A percentile compares a stretch with the other conserved stretches of the same genome.
phyloP scores from a whole-genome alignment of 495 filamentous ascomycete genomes.

The Pyrenopolyporus hunteri region DNA sequence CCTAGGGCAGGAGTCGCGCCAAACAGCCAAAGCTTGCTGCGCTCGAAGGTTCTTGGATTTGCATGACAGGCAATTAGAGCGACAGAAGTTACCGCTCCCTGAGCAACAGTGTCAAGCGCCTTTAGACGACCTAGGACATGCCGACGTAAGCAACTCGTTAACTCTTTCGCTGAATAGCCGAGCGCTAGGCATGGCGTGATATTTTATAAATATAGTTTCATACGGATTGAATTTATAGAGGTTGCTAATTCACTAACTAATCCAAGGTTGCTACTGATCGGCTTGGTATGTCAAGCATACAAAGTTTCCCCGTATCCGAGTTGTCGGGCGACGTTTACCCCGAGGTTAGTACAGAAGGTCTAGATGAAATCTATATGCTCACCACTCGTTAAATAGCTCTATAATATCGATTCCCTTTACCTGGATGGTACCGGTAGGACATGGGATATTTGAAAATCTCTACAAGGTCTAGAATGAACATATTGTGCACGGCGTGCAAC shows the following conservation, averaged over 20 bases:
- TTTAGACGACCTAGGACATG: neutral
- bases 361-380: neutral
- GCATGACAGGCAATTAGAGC: slow-evolving; percentile 43
- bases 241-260: too few relatives aligned
- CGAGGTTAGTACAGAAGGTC: slow-evolving; percentile 5
- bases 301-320: neutral
- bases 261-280: neutral
- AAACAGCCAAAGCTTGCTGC: slow-evolving; percentile 47
- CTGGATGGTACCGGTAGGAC: neutral
- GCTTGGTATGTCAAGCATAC: neutral
- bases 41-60: slow-evolving; percentile 49
- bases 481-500: too few relatives aligned
- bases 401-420: slow-evolving; percentile 4
- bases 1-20: slow-evolving; percentile 46
- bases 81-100: slow-evolving; percentile 1
- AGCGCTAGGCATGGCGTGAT: too few relatives aligned
- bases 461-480: neutral
- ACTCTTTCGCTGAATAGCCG: too few relatives aligned
- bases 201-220: too few relatives aligned
- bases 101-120: neutral
- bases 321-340: slow-evolving; percentile 5
- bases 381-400: neutral
- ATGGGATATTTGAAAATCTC: slow-evolving; percentile 3
- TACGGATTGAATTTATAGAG: too few relatives aligned
- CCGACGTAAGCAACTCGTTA: slow-evolving; percentile 6